Conservation (phyloP, 331 rosid species). For the Prunus yedoensis region DNA sequence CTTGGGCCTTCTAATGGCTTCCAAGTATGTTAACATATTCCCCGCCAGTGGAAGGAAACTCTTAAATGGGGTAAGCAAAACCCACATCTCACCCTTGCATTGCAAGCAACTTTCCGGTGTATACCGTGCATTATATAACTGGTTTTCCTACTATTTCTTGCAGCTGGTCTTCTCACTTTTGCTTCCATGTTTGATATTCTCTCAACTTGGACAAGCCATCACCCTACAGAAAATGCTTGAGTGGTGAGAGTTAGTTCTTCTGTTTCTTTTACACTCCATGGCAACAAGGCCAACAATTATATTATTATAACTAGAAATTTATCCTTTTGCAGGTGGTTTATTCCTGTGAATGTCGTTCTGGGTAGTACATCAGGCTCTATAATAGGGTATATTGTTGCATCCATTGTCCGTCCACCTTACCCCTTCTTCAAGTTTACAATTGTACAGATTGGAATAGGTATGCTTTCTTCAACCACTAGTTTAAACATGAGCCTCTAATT, state of each 20-base stretch:
- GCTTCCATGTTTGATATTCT: conserved; percentile 91
- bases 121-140: neutral
- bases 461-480: neutral
- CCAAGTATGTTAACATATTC: conserved; percentile 77
- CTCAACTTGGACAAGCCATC: conserved; percentile 89
- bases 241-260: conserved; percentile 50
- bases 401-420: conserved; percentile 74
- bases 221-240: conserved; percentile 72
- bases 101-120: neutral
- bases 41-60: conserved; percentile 87
- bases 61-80: conserved; percentile 70
- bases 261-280: neutral
- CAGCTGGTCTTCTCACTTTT: conserved; percentile 92
- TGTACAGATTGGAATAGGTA: conserved; percentile 90
- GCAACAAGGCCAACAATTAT: neutral
- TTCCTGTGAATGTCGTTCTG: conserved; percentile 80
- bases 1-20: conserved; percentile 95
- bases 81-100: neutral
- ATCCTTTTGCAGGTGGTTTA: conserved; percentile 83
- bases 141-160: conserved; percentile 27
- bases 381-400: conserved; percentile 76
- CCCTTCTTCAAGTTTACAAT: conserved; percentile 93
- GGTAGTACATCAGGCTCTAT: conserved; percentile 67
- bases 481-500: neutral
- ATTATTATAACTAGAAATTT: neutral